phyloP scores from a whole-genome alignment of 1,139 yeast genomes.

The Taphrina sp. region DNA sequence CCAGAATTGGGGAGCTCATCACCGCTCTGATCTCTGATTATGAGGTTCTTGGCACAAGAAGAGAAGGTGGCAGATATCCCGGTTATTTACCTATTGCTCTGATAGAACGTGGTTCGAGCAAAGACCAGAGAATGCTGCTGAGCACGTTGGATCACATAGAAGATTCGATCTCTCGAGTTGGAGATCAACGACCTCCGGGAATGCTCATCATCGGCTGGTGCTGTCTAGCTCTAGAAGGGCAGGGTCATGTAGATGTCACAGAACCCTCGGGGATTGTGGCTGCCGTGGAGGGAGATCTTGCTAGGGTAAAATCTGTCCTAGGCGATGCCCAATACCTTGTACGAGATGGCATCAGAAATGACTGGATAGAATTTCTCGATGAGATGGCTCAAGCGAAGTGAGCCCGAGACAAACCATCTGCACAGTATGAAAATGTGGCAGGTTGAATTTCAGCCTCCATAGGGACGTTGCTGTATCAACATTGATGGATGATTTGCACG shows the following conservation, averaged over 20 bases:
- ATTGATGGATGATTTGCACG: too few relatives aligned
- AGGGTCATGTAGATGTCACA: slow-evolving; percentile 25
- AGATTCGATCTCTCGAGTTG: slow-evolving; percentile 72
- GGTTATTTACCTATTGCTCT: slow-evolving; percentile 73
- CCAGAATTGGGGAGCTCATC: slow-evolving; percentile 69
- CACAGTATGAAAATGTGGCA: too few relatives aligned
- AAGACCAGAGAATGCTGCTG: slow-evolving; percentile 83
- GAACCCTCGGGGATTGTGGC: slow-evolving; percentile 19
- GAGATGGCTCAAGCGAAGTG: slow-evolving; percentile 14
- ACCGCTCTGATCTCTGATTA: slow-evolving; percentile 49
- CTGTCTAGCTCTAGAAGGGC: slow-evolving; percentile 54
- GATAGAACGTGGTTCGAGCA: slow-evolving; percentile 88
- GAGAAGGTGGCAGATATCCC: slow-evolving; percentile 63
- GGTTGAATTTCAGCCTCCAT: too few relatives aligned
- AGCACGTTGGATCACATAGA: slow-evolving; percentile 67
- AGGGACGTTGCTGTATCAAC: too few relatives aligned
- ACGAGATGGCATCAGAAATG: slow-evolving; percentile 16
- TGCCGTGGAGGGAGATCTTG: slow-evolving; percentile 13
- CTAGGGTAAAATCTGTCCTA: slow-evolving; percentile 4
- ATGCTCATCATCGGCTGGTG: slow-evolving; percentile 78
- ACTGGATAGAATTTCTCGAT: slow-evolving; percentile 26
- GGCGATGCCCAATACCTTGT: slow-evolving; percentile 19
- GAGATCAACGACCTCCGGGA: slow-evolving; percentile 87
- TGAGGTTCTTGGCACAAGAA: slow-evolving; percentile 5
- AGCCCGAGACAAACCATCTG: too few relatives aligned